Conservation (phyloP, 73 alveolate genomes). For the Paramecium tetraurelia region DNA sequence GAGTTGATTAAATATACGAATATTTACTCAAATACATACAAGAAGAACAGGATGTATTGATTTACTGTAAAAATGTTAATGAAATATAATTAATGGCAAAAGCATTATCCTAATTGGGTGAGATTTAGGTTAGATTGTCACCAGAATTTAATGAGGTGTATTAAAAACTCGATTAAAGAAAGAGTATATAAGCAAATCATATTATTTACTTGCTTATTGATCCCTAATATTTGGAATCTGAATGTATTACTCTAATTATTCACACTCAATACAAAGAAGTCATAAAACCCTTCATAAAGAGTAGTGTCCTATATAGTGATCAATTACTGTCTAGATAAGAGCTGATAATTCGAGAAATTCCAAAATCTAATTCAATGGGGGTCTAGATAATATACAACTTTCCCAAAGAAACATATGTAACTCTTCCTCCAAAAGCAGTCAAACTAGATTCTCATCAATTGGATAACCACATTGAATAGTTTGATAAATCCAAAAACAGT, state of each 20-base stretch:
- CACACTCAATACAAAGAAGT: neutral
- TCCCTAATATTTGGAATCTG: neutral
- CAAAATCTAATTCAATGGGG: neutral
- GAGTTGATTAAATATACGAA: neutral
- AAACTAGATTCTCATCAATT: neutral
- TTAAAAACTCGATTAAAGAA: neutral
- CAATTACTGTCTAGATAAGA: neutral
- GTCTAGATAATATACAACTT: neutral
- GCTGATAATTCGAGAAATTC: neutral
- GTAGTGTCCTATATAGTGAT: neutral
- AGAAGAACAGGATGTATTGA: conserved; percentile 10
- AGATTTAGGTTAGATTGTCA: neutral
- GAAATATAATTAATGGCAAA: neutral
- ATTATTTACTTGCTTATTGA: neutral
- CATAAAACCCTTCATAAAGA: neutral
- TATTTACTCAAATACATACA: neutral
- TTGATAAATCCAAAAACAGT: conserved; percentile 16
- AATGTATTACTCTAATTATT: neutral
- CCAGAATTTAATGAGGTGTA: neutral
- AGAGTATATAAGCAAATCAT: neutral
- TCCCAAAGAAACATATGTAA: neutral
- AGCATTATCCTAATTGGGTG: neutral
- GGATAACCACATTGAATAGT: neutral
- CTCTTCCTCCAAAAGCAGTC: neutral
- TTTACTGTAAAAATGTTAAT: neutral